Conservation (phyloP, 2,329 filamentous ascomycete species). For the Pestalotiopsis sp. region DNA sequence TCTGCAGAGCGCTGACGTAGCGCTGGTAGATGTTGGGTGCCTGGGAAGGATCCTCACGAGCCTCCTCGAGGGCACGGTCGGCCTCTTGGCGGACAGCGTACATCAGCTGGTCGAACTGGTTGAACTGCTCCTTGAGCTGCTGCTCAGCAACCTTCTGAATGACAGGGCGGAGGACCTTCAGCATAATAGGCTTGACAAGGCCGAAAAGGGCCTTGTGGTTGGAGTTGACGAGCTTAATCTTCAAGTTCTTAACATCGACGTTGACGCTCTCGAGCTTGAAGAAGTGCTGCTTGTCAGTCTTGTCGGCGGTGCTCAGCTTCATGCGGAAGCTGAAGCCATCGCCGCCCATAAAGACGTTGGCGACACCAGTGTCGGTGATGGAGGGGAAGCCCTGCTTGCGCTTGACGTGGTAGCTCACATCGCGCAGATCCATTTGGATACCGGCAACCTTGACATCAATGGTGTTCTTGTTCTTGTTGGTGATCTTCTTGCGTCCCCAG, state of each 20-base stretch:
- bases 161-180: constrained; percentile 81
- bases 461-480: constrained; percentile 78
- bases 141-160: constrained; percentile 89
- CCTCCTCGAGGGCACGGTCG: constrained; percentile 68
- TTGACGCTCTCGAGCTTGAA: constrained; percentile 93
- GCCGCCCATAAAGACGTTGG: constrained; percentile 86
- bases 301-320: constrained; percentile 79
- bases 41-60: constrained; percentile 70
- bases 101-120: constrained; percentile 71
- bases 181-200: constrained; percentile 83
- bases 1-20: constrained; percentile 76
- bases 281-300: constrained; percentile 77
- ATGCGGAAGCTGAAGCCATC: constrained; percentile 91
- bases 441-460: constrained; percentile 85
- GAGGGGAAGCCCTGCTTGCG: constrained; percentile 92
- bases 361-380: constrained; percentile 83
- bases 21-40: constrained; percentile 83
- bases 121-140: constrained; percentile 81
- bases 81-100: constrained; percentile 84
- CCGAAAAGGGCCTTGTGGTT: constrained; percentile 91
- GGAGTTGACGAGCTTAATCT: constrained; percentile 91
- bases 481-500: constrained; percentile 87
- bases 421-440: constrained; percentile 87
- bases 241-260: constrained; percentile 78
- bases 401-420: constrained; percentile 94